Base-by-base conservation (phyloP, 2,329 filamentous ascomycete genomes). In the Clarireedia paspali region DNA sequence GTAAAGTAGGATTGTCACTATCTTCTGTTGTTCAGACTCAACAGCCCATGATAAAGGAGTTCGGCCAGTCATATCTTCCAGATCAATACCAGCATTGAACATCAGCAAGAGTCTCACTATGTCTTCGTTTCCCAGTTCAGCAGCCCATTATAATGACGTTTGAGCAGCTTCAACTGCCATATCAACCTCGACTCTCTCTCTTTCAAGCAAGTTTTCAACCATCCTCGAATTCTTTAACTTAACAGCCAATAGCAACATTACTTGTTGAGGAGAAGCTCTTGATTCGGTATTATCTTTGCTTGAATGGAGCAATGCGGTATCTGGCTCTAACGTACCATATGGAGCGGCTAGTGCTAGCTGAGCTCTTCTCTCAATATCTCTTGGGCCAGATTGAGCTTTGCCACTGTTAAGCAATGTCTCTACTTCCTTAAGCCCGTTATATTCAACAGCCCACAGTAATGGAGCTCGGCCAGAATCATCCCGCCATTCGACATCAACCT, bases 101-200 rank as follows among this genome's bases (percentile, higher is more conserved):
- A 56, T 45, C 4, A 61, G 44, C 5, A 66, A 53, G 5, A 61
- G 17, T 23, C 55, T 53, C 1, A 63, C 57, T 26, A 62, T 47
- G 23, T 10, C 38, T 17, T 53, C 42, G 5, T 59, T n/a, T 12
- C 53, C 52, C 6, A 6, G n/a, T 23, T 7, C 2, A 27, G 52
- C 49, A 26, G 62, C 61, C 10, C 7, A 47, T 6, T 6, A 42
- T 27, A 58, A 42, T 17, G 39, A 3, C 10, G 24, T 23, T 9
- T 7, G 15, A 5, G 9, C 39, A 9, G 20, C 10, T 34, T 34
- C 44, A 42, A 63, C 58, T 42, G 59, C 56, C 5, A 53, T 52
- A 24, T 64, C 53, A 12, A 62, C 38, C 4, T 61, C 47, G 24
- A 55, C 47, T 7, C 46, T 9, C 6, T 12, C 5, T 5, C 17